These are phyloP conservation scores for Andrographis paniculata DNA, from an alignment of 305 asterid species.

Conservation along the genomic window DNA sequence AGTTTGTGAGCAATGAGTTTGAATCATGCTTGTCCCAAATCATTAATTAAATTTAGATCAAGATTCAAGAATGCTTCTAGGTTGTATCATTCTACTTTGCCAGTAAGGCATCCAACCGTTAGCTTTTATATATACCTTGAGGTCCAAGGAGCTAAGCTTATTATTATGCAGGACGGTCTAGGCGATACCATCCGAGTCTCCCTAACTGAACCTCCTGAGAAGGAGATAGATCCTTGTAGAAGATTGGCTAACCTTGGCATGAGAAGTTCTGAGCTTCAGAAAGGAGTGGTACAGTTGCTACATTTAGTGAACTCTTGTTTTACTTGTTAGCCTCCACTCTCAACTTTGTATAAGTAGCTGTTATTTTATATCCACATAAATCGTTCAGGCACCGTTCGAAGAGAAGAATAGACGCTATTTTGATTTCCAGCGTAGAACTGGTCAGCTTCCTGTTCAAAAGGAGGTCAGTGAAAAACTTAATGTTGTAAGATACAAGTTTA, in stretches of 20 bases:
- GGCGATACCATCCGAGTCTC: constrained; percentile 99
- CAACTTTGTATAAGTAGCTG: constrained; percentile 8
- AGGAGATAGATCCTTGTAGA: constrained; percentile 96
- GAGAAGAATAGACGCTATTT: constrained; percentile 88
- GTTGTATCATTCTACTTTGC: too few relatives aligned
- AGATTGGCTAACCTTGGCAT: constrained; percentile 95
- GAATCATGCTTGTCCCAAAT: too few relatives aligned
- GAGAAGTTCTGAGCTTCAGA: constrained; percentile 84
- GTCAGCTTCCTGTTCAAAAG: constrained; percentile 88
- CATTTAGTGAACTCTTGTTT: constrained; percentile 15
- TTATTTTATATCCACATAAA: constrained; percentile 16
- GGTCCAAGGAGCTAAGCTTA: too few relatives aligned
- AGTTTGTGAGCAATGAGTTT: too few relatives aligned
- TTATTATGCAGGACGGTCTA: constrained; percentile 76
- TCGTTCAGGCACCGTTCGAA: constrained; percentile 74
- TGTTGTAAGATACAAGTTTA: too few relatives aligned
- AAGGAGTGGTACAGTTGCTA: constrained; percentile 99
- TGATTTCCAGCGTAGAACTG: constrained; percentile 95
- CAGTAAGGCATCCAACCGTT: too few relatives aligned
- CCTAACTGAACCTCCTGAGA: constrained; percentile 91
- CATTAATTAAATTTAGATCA: too few relatives aligned
- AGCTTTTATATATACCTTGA: too few relatives aligned
- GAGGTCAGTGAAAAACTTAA: too few relatives aligned
- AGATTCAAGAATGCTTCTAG: too few relatives aligned
- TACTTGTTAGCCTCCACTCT: constrained; percentile 15